phyloP scores from a whole-genome alignment of 225 moss, liverwort and hornwort genomes.

The Sphagnum tenellum region DNA sequence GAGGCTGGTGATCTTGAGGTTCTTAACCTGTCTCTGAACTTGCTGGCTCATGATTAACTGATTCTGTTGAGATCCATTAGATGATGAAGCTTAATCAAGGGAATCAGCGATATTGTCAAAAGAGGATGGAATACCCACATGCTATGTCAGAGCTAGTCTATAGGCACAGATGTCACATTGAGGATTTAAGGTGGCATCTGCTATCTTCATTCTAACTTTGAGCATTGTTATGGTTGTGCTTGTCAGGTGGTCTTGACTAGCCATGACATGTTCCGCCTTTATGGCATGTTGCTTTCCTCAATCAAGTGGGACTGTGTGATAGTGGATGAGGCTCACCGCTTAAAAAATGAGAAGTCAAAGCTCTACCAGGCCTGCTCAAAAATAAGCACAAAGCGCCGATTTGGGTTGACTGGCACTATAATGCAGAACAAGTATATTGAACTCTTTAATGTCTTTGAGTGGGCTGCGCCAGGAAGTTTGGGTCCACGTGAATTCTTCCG shows the following conservation, averaged over 20 bases:
- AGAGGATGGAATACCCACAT: too few species aligned
- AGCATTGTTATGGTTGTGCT: too few species aligned
- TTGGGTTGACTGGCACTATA: slow-evolving; percentile 91
- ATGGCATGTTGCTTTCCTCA: slow-evolving; percentile 47
- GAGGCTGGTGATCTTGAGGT: slow-evolving; percentile 57
- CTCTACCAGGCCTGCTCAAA: slow-evolving; percentile 64
- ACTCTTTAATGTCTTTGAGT: slow-evolving; percentile 87
- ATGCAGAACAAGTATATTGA: slow-evolving; percentile 93
- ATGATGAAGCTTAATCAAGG: too few species aligned
- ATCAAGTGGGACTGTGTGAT: slow-evolving; percentile 78
- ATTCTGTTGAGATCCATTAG: too few species aligned
- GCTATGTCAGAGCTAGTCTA: too few species aligned
- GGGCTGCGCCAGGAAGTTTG: slow-evolving; percentile 75
- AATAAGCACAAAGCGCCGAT: slow-evolving; percentile 65
- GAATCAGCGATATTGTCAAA: too few species aligned
- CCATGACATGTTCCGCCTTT: slow-evolving; percentile 78
- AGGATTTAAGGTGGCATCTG: too few species aligned
- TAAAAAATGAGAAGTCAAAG: slow-evolving; percentile 83
- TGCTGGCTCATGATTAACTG: too few species aligned
- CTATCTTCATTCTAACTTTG: too few species aligned
- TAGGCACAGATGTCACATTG: too few species aligned
- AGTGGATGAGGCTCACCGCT: slow-evolving; percentile 84
- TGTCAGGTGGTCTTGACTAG: slow-evolving; percentile 67
- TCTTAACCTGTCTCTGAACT: neutral
- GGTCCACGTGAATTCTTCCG: slow-evolving; percentile 76